Evolutionary conservation across 106 monocot species (phyloP), one percentile per base, ranked within the genome.

Genomic region (Ottelia alismoides): DNA sequence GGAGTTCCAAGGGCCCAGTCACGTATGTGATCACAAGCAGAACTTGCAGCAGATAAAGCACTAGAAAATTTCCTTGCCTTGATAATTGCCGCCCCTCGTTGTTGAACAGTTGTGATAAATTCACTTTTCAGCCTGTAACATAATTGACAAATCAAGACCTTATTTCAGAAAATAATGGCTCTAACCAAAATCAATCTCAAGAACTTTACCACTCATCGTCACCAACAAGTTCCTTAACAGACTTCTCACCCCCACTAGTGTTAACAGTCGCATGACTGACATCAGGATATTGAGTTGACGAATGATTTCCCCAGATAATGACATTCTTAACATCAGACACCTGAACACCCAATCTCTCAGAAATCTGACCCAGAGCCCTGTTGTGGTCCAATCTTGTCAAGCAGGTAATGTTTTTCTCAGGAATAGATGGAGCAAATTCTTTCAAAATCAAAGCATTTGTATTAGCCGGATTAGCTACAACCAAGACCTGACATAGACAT

Each of bases 271-370:
- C 77, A 56, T 87, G 74, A 57, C 71, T 81, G 47, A 73, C 77
- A 60, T 87, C 86, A 32, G 86, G 86, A 52, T 78, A 87, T 46
- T 81, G 81, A 18, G 81, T 87, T n/a, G 81, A 81, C 21, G 86
- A 87, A 63, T 87, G 86, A 53, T 87, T 87, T 27, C 86, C 86
- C 86, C 86, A 87, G 17, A 87, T 74, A 17, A 81, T 81, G 23
- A 69, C 81, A 63, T 87, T 87, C 68, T 72, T 87, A 26, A 87
- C 81, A 55, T 81, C 66, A 58, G 67, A 61, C 22, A 71, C 69
- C 24, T 71, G 77, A 11, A 81, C 48, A 47, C 65, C 65, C 31
- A 87, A 27, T 52, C 77, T 59, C 51, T 81, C 77, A 23, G 77
- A 58, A 57, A 87, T 65, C 31, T 78, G 78, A 11, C 65, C 86